A percentile compares a stretch with the other conserved stretches of the same genome.
These are phyloP conservation scores for Talaromyces amestolkiae DNA, from an alignment of 2,329 filamentous ascomycete species.

Conservation along the genomic window DNA sequence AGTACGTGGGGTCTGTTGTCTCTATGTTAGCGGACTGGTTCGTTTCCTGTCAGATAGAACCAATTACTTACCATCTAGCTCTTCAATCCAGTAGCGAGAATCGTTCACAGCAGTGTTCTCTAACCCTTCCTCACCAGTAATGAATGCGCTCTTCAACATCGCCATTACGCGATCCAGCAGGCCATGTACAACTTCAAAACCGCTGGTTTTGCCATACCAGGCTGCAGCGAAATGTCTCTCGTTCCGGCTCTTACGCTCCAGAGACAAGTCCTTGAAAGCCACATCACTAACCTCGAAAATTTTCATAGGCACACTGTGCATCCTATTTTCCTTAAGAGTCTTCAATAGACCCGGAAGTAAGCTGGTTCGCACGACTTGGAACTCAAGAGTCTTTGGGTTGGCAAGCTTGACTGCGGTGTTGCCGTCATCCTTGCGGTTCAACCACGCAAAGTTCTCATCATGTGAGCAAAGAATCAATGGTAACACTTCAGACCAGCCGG, in stretches of 20 bases:
- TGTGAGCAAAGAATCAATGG: slow-evolving; percentile 95
- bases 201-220: slow-evolving; percentile 89
- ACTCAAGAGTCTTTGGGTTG: slow-evolving; percentile 90
- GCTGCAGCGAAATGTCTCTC: slow-evolving; percentile 95
- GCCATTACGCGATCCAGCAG: slow-evolving; percentile 86
- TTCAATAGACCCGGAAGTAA: slow-evolving; percentile 85
- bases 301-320: slow-evolving; percentile 82
- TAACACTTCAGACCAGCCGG: slow-evolving; percentile 95
- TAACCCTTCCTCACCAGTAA: slow-evolving; percentile 71
- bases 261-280: slow-evolving; percentile 77
- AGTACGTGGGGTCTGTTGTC: slow-evolving; percentile 73
- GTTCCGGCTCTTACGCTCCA: slow-evolving; percentile 86
- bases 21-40: neutral
- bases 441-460: slow-evolving; percentile 95
- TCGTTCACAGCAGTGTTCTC: slow-evolving; percentile 58
- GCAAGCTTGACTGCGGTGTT: slow-evolving; percentile 78
- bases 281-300: slow-evolving; percentile 91
- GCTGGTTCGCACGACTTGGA: slow-evolving; percentile 86
- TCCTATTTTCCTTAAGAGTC: slow-evolving; percentile 90
- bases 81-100: slow-evolving; percentile 88
- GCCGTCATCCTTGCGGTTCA: slow-evolving; percentile 86
- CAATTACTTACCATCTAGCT: slow-evolving; percentile 64
- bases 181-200: slow-evolving; percentile 94
- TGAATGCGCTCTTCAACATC: slow-evolving; percentile 83
- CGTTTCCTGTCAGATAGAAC: neutral